Percentiles rank a stretch among this genome's conserved stretches.
Conservation (phyloP, 2,329 filamentous ascomycete genomes). For the Colletotrichum simmondsii region DNA sequence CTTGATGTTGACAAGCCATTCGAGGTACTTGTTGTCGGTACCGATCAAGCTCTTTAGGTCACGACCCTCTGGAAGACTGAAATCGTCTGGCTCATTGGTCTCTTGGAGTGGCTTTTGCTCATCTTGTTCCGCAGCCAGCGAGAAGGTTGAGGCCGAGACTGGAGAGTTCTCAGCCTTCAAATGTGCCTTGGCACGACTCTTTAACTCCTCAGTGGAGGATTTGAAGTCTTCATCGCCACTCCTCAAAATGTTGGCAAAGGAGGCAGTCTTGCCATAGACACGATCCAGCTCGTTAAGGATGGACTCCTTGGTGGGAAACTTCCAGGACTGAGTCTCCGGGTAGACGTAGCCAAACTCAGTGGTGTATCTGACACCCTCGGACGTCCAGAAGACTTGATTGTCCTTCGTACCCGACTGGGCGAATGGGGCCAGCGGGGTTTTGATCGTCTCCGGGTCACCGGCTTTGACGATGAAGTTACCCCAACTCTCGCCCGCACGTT, state of each 20-base stretch:
- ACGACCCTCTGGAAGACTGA: conserved; percentile 1
- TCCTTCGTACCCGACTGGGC: conserved; percentile 13
- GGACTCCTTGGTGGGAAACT: conserved; percentile 28
- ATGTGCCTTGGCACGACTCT: conserved; percentile 16
- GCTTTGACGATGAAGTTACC: conserved; percentile 45
- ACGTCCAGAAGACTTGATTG: conserved; percentile 41
- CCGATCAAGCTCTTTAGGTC: conserved; percentile 15
- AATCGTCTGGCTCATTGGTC: background rate
- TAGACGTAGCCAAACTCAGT: conserved; percentile 42
- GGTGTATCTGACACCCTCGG: conserved; percentile 39
- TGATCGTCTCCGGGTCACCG: conserved; percentile 36
- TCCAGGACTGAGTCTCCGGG: conserved; percentile 41
- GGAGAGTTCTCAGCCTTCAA: background rate
- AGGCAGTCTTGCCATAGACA: conserved; percentile 24
- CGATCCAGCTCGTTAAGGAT: conserved; percentile 35
- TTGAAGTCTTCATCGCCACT: conserved; percentile 7
- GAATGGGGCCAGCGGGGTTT: conserved; percentile 41
- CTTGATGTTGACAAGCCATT: conserved; percentile 68
- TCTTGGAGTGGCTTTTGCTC: background rate
- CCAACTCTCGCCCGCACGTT: background rate
- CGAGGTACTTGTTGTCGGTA: conserved; percentile 45
- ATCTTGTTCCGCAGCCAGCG: background rate
- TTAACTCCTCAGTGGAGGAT: conserved; percentile 9
- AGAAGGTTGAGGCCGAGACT: background rate
- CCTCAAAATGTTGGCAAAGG: conserved; percentile 28